These are phyloP conservation scores for Tagetes patula DNA, from an alignment of 129 eudicot genomes.

Conservation along the genomic window DNA sequence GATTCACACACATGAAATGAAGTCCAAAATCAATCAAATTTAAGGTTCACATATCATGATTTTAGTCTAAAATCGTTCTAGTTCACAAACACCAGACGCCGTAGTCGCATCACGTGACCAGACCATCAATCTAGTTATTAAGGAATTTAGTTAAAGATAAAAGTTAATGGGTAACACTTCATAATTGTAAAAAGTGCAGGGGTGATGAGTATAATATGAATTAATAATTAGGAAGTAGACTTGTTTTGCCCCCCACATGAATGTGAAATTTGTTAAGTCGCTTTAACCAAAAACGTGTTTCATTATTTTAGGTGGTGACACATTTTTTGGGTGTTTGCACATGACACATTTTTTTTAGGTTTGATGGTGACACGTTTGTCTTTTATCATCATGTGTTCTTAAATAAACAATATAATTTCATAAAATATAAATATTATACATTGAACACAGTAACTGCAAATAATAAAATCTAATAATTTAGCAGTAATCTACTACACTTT, in stretches of 20 bases:
- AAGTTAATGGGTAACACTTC: neutral
- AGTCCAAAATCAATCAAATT: too few species aligned
- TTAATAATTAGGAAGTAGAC: conserved; percentile 13
- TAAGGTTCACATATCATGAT: too few species aligned
- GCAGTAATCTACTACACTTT: neutral
- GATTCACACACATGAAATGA: too few species aligned
- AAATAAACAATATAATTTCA: neutral
- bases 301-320: conserved; percentile 32
- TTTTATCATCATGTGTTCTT: neutral
- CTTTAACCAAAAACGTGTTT: conserved; percentile 37
- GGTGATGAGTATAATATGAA: conserved; percentile 18
- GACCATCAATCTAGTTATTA: too few species aligned
- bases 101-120: too few species aligned
- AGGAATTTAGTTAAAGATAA: neutral
- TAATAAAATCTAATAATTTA: neutral
- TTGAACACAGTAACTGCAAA: neutral
- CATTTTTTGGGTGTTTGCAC: conserved; percentile 29
- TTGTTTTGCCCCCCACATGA: conserved; percentile 27
- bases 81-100: too few species aligned
- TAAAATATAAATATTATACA: neutral
- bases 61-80: too few species aligned
- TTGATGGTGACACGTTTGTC: conserved; percentile 31
- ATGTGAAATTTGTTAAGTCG: conserved; percentile 22
- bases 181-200: neutral
- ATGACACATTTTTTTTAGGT: conserved; percentile 24